phyloP scores from a whole-genome alignment of 768 basidiomycete species.

The Russula emetica region DNA sequence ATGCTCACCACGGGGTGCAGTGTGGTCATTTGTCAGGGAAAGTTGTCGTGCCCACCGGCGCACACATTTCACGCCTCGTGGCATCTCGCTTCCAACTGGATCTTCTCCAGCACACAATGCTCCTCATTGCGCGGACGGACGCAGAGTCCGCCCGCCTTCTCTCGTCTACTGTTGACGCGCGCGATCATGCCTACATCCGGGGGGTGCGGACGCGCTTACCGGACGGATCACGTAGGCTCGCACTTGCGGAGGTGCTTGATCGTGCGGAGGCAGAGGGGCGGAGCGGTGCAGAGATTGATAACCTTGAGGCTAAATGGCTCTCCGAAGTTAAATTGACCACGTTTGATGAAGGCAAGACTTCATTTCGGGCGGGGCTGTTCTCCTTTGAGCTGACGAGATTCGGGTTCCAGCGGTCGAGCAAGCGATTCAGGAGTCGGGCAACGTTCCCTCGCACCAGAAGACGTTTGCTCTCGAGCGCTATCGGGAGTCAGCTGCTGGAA shows the following conservation, averaged over 20 bases:
- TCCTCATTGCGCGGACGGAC: constrained; percentile 89
- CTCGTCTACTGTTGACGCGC: constrained; percentile 74
- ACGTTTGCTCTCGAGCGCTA: constrained; percentile 55
- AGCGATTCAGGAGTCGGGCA: constrained; percentile 47
- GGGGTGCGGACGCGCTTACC: constrained; percentile 51
- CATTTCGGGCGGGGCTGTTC: not conserved
- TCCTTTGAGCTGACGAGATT: constrained; percentile 5
- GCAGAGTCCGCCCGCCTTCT: constrained; percentile 83
- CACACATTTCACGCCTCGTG: constrained; percentile 79
- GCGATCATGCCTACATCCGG: constrained; percentile 75
- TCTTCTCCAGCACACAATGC: constrained; percentile 81
- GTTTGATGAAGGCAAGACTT: constrained; percentile 71
- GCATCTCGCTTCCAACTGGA: constrained; percentile 89
- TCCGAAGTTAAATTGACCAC: constrained; percentile 64
- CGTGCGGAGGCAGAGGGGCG: constrained; percentile 62
- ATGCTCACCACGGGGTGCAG: constrained; percentile 32
- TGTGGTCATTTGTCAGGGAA: constrained; percentile 91
- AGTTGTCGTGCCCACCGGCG: constrained; percentile 85
- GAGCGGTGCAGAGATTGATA: constrained; percentile 64
- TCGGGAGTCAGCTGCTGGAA: constrained; percentile 51
- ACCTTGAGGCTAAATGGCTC: constrained; percentile 74
- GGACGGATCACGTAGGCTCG: constrained; percentile 37
- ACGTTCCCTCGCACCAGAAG: constrained; percentile 46
- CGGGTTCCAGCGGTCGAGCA: constrained; percentile 50
- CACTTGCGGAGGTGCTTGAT: constrained; percentile 66